Evolutionary conservation across 306 rosid genomes (phyloP), one percentile per base, ranked within the genome.

Genomic region (Begonia fuchsioides): DNA sequence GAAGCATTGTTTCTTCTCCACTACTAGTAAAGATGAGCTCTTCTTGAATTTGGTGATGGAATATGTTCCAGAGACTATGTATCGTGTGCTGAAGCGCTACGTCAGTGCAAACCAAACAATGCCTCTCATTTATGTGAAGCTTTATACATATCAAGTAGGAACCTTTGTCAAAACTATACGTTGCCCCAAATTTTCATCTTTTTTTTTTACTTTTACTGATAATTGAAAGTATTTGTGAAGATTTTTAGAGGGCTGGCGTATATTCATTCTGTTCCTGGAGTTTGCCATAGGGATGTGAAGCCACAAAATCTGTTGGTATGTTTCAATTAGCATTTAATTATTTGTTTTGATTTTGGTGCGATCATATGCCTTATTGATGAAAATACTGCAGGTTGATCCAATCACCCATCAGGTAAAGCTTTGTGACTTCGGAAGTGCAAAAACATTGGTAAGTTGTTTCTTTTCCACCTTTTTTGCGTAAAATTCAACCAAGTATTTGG

Each of bases 351-450:
- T 54, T 18, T n/a, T 51, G 19, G 50, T 38, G 32, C 44, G 14
- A 15, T 51, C 56, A 32, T 65, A 41, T 56, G 15, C 50, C 64
- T 18, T 58, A 38, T 59, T 44, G 15, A 35, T 50, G 18, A 56
- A 40, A 69, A 44, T 52, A 49, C 35, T 53, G 56, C 66, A 90
- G 95, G 87, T 84, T 61, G 92, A 90, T 73, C 88, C 87, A 56
- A 79, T 81, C 52, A 81, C 95, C 50, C 95, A 90, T 69, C 87
- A 85, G 66, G 94, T 85, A 44, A 90, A 84, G 77, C 87, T 90
- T 60, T 84, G 95, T 20, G 97, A 90, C 67, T 90, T 84, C 17
- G 97, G 97, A 68, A 84, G 97, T 59, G 97, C 97, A 41, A 90
- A 90, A 79, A 80, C 81, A 57, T 56, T 90, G 80, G 97, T 90